phyloP scores from a whole-genome alignment of 495 filamentous ascomycete genomes.

The Margaritispora aquatica region DNA sequence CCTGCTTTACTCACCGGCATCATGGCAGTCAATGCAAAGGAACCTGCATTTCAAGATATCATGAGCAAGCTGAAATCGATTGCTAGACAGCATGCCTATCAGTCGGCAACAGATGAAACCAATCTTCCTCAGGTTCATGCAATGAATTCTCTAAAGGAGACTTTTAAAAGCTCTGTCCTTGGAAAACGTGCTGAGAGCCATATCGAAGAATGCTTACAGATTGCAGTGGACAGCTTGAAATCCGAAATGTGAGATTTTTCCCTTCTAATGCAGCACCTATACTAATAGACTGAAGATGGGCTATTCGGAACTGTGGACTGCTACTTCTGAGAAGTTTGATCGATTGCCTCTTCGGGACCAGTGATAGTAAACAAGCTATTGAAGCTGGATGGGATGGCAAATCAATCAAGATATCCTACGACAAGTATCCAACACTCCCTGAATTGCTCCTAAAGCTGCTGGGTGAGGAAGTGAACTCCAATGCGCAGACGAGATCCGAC shows the following conservation, averaged over 20 bases:
- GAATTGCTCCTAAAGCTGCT: constrained; percentile 64
- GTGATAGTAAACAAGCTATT: constrained; percentile 44
- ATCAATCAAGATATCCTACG: constrained; percentile 51
- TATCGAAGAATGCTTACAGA: constrained; percentile 62
- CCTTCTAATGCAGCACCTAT: constrained; percentile 37
- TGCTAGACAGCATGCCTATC: constrained; percentile 43
- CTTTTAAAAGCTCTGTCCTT: constrained; percentile 73
- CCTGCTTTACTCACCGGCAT: constrained; percentile 79
- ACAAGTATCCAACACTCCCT: constrained; percentile 66
- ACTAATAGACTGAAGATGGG: constrained; percentile 54
- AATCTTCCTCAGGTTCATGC: constrained; percentile 89
- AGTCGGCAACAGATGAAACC: constrained; percentile 49
- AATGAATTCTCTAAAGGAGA: constrained; percentile 82
- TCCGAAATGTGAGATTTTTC: constrained; percentile 35
- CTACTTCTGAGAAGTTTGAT: constrained; percentile 82
- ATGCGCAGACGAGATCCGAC: constrained; percentile 17
- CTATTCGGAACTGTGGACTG: constrained; percentile 86
- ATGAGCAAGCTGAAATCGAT: constrained; percentile 44
- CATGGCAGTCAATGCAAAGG: constrained; percentile 46
- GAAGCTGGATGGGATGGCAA: constrained; percentile 45
- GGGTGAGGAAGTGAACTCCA: constrained; percentile 25
- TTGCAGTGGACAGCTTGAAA: constrained; percentile 67
- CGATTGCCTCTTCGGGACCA: constrained; percentile 64
- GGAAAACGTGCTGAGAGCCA: constrained; percentile 56
- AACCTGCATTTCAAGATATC: constrained; percentile 45